Percentiles rank a stretch among this genome's conserved stretches.
Evolutionary conservation across 345 rosid genomes (phyloP).

Genomic region (Salix dunnii): DNA sequence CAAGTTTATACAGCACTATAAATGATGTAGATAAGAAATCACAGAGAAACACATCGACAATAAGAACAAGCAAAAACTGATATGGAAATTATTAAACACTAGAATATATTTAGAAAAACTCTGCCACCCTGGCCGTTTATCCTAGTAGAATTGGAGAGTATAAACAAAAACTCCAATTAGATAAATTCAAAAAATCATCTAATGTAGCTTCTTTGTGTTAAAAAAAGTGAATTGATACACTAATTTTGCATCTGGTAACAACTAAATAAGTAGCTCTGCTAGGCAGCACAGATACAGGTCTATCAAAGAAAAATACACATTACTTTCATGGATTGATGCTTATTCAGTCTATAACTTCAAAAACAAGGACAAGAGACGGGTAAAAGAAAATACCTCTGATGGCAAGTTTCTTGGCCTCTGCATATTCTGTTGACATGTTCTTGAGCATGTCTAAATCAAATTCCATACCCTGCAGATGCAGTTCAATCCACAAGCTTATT

Average conservation of each 20-base stretch:
- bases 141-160: background rate
- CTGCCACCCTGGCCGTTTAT: background rate
- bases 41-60: too few relatives aligned
- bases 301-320: background rate
- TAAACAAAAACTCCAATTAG: background rate
- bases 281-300: background rate
- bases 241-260: background rate
- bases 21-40: background rate
- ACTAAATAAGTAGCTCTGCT: background rate
- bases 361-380: background rate
- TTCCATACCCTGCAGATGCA: conserved; percentile 44
- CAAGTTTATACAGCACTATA: background rate
- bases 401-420: conserved; percentile 63
- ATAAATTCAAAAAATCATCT: too few relatives aligned
- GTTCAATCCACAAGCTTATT: background rate
- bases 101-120: too few relatives aligned
- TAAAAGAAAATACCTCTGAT: conserved; percentile 45
- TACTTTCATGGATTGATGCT: background rate
- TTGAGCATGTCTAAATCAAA: conserved; percentile 47
- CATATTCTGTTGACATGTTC: conserved; percentile 54
- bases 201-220: too few relatives aligned
- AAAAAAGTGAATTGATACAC: too few relatives aligned
- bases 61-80: too few relatives aligned
- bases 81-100: too few relatives aligned
- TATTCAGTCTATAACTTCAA: background rate